These are phyloP conservation scores for Rhododendron vialii DNA, from an alignment of 148 eudicot species.

Conservation along the genomic window DNA sequence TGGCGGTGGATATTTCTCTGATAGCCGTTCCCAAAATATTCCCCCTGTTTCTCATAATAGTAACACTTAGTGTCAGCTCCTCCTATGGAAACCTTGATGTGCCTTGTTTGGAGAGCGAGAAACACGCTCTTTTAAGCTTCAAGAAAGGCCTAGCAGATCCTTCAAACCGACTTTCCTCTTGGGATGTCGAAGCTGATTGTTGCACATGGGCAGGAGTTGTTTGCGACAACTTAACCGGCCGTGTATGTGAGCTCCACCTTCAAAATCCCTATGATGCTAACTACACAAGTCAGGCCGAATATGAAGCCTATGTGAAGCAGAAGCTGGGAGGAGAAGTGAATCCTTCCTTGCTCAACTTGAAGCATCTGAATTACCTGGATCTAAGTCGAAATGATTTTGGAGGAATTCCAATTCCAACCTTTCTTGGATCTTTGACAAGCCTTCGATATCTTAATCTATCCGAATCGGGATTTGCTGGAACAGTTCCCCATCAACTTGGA, in stretches of 20 bases:
- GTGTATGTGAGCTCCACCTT: background rate
- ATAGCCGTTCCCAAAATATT: background rate
- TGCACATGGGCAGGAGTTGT: background rate
- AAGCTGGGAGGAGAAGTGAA: background rate
- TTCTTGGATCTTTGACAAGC: background rate
- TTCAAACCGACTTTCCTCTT: background rate
- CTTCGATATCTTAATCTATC: background rate
- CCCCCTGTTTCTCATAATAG: background rate
- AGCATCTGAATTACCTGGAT: conserved; percentile 16
- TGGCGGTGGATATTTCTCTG: background rate
- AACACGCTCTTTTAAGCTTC: background rate
- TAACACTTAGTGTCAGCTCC: background rate
- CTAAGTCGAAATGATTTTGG: conserved; percentile 12
- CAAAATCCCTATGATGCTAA: background rate
- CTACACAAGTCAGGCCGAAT: background rate
- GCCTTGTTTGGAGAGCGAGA: background rate
- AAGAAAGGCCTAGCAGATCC: background rate
- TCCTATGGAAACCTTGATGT: background rate
- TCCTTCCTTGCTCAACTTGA: background rate
- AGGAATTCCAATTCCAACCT: conserved; percentile 6
- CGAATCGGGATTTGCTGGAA: background rate
- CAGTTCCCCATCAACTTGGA: background rate
- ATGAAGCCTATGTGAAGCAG: background rate
- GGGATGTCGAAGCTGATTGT: background rate
- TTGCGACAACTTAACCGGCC: background rate